Conservation (phyloP, 805 yeast genomes). For the Cyberlindnera maritima region DNA sequence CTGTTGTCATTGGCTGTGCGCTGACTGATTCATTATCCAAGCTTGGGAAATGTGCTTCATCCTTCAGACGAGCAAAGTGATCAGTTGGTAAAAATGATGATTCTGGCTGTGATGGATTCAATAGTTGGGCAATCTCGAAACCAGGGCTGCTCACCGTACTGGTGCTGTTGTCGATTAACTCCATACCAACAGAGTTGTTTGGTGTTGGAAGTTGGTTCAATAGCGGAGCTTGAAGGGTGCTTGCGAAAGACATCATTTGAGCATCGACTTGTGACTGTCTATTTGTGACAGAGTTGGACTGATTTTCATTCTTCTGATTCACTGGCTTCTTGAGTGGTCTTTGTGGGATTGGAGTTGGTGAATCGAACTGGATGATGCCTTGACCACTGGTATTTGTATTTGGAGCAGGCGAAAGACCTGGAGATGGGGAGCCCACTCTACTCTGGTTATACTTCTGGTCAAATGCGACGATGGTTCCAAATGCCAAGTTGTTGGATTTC, state of each 20-base stretch:
- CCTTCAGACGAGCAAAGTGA: no score
- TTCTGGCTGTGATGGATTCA: not conserved
- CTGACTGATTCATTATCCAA: not conserved
- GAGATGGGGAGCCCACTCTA: not conserved
- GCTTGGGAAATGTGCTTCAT: not conserved
- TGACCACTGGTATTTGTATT: not conserved
- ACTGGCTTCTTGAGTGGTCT: not conserved
- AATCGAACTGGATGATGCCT: not conserved
- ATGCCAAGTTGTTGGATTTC: slow-evolving; percentile 27
- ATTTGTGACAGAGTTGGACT: no score
- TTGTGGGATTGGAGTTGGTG: not conserved
- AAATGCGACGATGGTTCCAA: slow-evolving; percentile 20
- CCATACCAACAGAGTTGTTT: not conserved
- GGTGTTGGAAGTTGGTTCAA: slow-evolving; percentile 4
- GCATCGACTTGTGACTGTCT: no score
- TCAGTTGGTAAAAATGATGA: no score
- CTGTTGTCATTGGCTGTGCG: not conserved
- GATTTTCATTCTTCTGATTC: no score
- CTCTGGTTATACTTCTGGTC: slow-evolving; percentile 15
- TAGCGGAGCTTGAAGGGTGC: not conserved
- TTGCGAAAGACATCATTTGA: no score
- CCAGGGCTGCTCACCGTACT: not conserved
- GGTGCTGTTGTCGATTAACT: not conserved
- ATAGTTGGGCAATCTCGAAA: not conserved
- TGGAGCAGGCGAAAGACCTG: not conserved